Evolutionary conservation across 108 stramenopile species (phyloP).

Genomic region (Craspedostauros australis): DNA sequence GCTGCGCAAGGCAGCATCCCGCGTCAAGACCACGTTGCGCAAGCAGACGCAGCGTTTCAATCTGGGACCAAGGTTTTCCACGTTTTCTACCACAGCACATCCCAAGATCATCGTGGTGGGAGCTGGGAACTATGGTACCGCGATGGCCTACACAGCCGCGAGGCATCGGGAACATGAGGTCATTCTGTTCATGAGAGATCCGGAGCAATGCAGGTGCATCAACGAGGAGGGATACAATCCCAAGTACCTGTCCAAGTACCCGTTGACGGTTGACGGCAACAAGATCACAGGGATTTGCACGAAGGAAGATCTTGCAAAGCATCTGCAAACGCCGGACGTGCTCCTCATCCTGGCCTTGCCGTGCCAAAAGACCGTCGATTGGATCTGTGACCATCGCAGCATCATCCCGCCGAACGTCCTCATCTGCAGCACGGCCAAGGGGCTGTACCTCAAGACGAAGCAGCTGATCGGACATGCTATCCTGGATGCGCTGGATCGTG

Average conservation of each 20-base stretch:
- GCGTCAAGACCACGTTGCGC: too few relatives aligned
- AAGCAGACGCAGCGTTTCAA: too few relatives aligned
- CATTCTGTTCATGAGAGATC: constrained; percentile 49
- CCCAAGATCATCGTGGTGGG: constrained; percentile 45
- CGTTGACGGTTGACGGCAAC: constrained; percentile 35
- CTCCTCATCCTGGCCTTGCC: constrained; percentile 76
- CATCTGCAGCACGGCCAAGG: constrained; percentile 75
- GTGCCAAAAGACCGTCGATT: constrained; percentile 60
- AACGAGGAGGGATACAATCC: constrained; percentile 52
- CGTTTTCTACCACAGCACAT: too few relatives aligned
- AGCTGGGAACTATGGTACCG: constrained; percentile 67
- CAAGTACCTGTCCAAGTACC: constrained; percentile 63
- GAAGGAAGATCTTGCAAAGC: constrained; percentile 13
- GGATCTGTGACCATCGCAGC: constrained; percentile 46
- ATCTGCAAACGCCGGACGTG: constrained; percentile 20
- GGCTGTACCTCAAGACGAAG: constrained; percentile 60
- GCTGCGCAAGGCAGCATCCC: too few relatives aligned
- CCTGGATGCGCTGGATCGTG: constrained; percentile 47
- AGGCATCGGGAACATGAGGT: constrained; percentile 64
- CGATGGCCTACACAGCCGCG: constrained; percentile 71
- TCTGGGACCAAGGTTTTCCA: too few relatives aligned
- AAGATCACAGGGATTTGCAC: constrained; percentile 47
- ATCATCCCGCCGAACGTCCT: constrained; percentile 46
- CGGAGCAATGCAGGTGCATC: constrained; percentile 33
- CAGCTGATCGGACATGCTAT: constrained; percentile 62